Evolutionary conservation across 2,329 filamentous ascomycete species (phyloP).

Genomic region (Leptographium radiaticola): DNA sequence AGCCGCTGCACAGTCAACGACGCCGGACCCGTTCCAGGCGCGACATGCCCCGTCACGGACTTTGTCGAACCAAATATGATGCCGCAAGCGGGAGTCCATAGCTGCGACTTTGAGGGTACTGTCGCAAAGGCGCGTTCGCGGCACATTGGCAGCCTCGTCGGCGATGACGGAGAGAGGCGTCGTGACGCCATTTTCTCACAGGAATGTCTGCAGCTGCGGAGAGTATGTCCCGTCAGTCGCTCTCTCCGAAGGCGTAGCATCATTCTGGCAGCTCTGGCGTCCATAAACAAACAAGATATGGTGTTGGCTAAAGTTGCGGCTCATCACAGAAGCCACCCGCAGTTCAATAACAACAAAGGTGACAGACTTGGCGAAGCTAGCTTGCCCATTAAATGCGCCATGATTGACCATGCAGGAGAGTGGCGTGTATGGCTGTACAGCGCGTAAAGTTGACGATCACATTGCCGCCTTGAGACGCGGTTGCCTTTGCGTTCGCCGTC

Average conservation of each 20-base stretch:
- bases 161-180: neutral
- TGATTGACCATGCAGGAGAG: conserved; percentile 2
- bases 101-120: conserved; percentile 11
- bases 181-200: neutral
- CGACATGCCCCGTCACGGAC: too few relatives aligned
- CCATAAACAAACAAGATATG: too few relatives aligned
- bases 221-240: neutral
- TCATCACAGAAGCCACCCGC: too few relatives aligned
- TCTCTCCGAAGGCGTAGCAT: neutral
- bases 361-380: too few relatives aligned
- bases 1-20: too few relatives aligned
- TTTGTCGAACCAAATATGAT: conserved; percentile 19
- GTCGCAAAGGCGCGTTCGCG: neutral
- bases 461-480: neutral
- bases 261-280: too few relatives aligned
- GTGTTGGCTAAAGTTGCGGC: too few relatives aligned
- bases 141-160: neutral
- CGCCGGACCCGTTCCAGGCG: too few relatives aligned
- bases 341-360: too few relatives aligned
- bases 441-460: neutral
- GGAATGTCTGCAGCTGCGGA: neutral
- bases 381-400: neutral
- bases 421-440: neutral
- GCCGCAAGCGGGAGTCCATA: conserved; percentile 25
- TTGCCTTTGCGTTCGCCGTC: neutral